A percentile compares a stretch with the other conserved stretches of the same genome.
Evolutionary conservation across 306 rosid species (phyloP).

Genomic region (Gleditsia sinensis): DNA sequence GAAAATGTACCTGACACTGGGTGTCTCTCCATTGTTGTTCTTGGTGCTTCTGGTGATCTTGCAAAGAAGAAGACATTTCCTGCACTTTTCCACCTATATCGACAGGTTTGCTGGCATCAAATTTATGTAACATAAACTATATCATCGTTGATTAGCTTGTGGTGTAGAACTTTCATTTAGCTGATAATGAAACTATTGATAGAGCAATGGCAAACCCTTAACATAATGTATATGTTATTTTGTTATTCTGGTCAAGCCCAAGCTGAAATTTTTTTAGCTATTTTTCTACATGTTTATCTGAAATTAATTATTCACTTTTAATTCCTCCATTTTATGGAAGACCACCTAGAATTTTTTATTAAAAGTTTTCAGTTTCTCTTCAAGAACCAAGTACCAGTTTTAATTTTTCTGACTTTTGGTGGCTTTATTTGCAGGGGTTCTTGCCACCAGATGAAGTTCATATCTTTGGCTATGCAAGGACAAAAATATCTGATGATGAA

Average conservation of each 20-base stretch:
- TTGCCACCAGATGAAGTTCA: constrained; percentile 70
- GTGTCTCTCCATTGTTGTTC: constrained; percentile 79
- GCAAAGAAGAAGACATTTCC: constrained; percentile 99
- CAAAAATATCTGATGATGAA: constrained; percentile 80
- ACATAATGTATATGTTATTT: constrained; percentile 17
- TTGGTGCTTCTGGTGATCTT: constrained; percentile 99
- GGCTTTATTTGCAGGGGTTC: constrained; percentile 66
- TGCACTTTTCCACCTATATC: constrained; percentile 81
- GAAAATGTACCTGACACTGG: constrained; percentile 67
- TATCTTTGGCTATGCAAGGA: constrained; percentile 96
- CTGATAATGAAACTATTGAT: constrained; percentile 3
- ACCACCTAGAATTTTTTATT: background rate
- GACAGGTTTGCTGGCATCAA: constrained; percentile 54
- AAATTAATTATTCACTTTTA: background rate
- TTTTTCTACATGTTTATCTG: background rate
- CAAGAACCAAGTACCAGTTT: background rate
- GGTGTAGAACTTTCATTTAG: background rate
- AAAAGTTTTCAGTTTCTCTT: background rate
- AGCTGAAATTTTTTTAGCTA: background rate
- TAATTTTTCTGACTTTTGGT: constrained; percentile 18
- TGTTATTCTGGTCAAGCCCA: constrained; percentile 14
- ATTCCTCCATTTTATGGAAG: constrained; percentile 16
- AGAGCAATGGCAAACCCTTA: constrained; percentile 11
- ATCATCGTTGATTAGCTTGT: background rate
- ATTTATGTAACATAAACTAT: background rate